phyloP scores from a whole-genome alignment of 83 land plant species.

The Picea engelmannii region DNA sequence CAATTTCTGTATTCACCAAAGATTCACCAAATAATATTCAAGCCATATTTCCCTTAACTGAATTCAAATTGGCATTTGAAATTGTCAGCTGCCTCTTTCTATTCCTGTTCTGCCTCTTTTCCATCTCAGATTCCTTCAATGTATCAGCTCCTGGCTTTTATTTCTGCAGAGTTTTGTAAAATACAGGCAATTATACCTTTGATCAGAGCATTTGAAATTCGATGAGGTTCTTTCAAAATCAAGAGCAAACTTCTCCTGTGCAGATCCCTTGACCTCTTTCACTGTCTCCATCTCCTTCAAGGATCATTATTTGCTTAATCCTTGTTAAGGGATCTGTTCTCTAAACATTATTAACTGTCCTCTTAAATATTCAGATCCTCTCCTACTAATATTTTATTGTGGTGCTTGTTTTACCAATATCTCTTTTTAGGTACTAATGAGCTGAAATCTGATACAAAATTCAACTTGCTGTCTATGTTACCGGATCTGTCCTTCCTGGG shows the following conservation, averaged over 20 bases:
- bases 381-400: background rate
- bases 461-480: too few relatives aligned
- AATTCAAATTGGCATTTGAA: background rate
- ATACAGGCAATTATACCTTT: background rate
- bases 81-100: background rate
- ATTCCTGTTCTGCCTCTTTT: background rate
- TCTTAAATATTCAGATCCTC: background rate
- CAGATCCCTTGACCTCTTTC: background rate
- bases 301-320: background rate
- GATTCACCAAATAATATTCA: background rate
- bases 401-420: background rate
- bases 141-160: background rate
- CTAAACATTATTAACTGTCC: background rate
- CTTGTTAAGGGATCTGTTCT: background rate
- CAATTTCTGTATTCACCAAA: background rate
- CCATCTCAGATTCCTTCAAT: background rate
- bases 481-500: too few relatives aligned
- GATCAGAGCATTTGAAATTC: background rate
- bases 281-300: background rate
- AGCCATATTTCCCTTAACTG: background rate
- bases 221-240: background rate
- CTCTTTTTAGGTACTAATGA: background rate
- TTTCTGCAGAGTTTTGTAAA: background rate
- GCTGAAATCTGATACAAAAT: too few relatives aligned
- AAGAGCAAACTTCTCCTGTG: background rate